Base-by-base conservation (phyloP, 495 filamentous ascomycete genomes). In the Tuber microsphaerosporum region DNA sequence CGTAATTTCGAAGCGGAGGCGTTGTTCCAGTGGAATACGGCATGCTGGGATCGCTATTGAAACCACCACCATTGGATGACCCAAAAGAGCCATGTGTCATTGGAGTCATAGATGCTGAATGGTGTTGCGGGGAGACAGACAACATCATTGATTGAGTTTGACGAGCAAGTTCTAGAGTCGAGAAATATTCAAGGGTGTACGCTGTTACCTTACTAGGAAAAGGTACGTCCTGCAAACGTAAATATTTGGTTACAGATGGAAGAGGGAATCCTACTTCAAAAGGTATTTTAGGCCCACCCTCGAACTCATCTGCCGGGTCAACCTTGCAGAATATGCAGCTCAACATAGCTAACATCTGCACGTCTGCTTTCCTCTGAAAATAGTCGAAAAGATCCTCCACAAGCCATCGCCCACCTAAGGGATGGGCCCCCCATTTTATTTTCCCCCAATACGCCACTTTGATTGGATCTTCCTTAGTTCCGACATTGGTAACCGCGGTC, bases 301-400 rank as follows among this genome's bases (percentile, higher is more conserved):
- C 72, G 73, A 89, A 85, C 70, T 87, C 84, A 7, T 86, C 81
- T 0, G 83, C 82, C 10, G 89, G 87, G 56, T 84, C 84, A 16
- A 83, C 83, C 75, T 96, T 92, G 71, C 89, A 89, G 74, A 97
- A 91, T 69, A 97, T 90, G 82, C 94, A 97, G 1, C 94, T 91
- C 19, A 97, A 87, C 94, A 97, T 97, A 46, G 93, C 94, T 26
- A 97, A 86, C 94, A 97, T 97, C 83, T 97, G 94, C 4, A 94
- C 85, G 82, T 97, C 93, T 2, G 90, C 93, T 43, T 90, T 85
- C 51, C 85, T 87, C 82, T 97, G 93, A 77, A 92, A 97, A 82
- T 97, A 88, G 20, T 88, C 87, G 80, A 97, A 93, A 26, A 89
- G 85, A 71, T 89, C 86, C 37, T 85, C 84, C 61, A 97, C 90